A percentile compares a stretch with the other conserved stretches of the same genome.
phyloP scores from a whole-genome alignment of 371 early-diverging fungal genomes.

The Actinomortierella ambigua region DNA sequence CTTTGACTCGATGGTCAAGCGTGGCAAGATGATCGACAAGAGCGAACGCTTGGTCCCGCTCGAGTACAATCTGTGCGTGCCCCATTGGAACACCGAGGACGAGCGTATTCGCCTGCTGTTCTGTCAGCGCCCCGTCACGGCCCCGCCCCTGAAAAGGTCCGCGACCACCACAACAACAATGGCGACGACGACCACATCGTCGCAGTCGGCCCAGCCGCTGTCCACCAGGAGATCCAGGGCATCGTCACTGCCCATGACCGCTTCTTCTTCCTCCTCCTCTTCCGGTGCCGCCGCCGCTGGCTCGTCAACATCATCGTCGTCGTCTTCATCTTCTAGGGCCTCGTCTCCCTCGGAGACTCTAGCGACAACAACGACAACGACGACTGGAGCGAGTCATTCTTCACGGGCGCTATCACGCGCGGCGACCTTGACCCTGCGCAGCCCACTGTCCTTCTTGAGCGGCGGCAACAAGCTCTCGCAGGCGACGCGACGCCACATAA shows the following conservation, averaged over 20 bases:
- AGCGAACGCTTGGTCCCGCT: constrained; percentile 63
- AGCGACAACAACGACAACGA: too few relatives aligned
- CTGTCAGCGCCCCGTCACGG: constrained; percentile 54
- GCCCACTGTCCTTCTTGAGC: too few relatives aligned
- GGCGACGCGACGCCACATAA: too few relatives aligned
- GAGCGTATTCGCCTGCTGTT: constrained; percentile 65
- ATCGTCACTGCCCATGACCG: too few relatives aligned
- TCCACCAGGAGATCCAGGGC: too few relatives aligned
- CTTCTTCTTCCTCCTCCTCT: neutral
- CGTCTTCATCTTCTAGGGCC: neutral
- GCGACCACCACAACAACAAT: neutral
- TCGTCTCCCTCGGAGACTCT: neutral
- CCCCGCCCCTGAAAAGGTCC: constrained; percentile 26
- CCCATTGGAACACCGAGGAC: constrained; percentile 77
- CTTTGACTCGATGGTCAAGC: constrained; percentile 70
- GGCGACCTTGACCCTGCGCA: too few relatives aligned
- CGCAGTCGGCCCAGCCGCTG: too few relatives aligned
- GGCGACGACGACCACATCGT: too few relatives aligned
- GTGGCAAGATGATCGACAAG: constrained; percentile 70
- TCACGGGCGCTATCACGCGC: too few relatives aligned
- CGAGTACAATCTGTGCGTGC: constrained; percentile 76
- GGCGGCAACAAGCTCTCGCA: too few relatives aligned
- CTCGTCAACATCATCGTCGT: neutral
- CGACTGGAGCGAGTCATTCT: too few relatives aligned
- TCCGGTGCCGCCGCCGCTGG: too few relatives aligned